Base-by-base conservation (phyloP, 306 rosid species). In the Alnus glutinosa region DNA sequence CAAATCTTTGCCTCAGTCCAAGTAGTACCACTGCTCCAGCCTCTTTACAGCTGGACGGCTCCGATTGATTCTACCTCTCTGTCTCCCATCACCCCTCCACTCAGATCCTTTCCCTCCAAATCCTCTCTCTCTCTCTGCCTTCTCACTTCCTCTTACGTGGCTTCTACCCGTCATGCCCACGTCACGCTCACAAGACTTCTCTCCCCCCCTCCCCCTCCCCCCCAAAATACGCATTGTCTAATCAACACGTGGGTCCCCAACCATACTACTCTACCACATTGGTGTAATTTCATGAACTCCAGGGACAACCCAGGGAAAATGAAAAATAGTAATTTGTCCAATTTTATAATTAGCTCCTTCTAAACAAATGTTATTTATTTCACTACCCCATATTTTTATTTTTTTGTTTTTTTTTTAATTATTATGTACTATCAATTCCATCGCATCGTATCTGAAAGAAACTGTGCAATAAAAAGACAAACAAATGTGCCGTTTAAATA, bases 81-180 rank as follows among this genome's bases (percentile, higher is more conserved):
- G 74, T 81, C 82, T 67, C 80, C 82, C 87, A 84, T 69, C 42
- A 42, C n/a, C 79, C 58, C 66, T 52, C 85, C 82, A 15, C 78
- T 76, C 66, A 1, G 14, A 19, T 77, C 57, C 77, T 80, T 85
- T 87, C 89, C 93, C 96, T 78, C 90, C 87, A 81, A 85, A 69
- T 13, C 30, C 48, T 6, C 30, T 23, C 37, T 54, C 63, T 9
- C 30, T 10, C 37, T 34, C 37, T 8, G 66, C 70, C 68, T 78
- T 70, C 12, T 23, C 50, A 70, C 52, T 61, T 5, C 19, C 48
- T 8, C 44, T 61, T 54, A 79, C 89, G 92, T 85, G 86, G 78
- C 91, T 19, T 42, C 10, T 8, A 6, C 55, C 49, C 79, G 47
- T 77, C 87, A 81, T 63, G 51, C 84, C 68, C 58, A 78, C 81